Base-by-base conservation (phyloP, 2,329 filamentous ascomycete genomes). In the Penicillium sclerotigenum region DNA sequence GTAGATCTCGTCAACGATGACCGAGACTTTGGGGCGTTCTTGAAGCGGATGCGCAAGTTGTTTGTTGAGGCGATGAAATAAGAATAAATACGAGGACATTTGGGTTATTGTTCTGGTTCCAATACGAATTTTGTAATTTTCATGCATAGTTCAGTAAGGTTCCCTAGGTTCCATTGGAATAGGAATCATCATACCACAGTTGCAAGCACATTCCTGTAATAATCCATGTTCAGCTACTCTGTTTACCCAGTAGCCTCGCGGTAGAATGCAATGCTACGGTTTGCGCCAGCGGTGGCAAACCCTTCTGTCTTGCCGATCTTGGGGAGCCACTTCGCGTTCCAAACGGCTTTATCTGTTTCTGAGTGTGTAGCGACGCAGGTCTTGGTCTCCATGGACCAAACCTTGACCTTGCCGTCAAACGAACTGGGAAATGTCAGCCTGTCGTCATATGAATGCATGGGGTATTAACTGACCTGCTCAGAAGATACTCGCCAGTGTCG, bases 391-490 rank as follows among this genome's bases (percentile, higher is more conserved):
- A 97, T 84, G 29, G 90, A 93, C 94, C 94, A 99, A 29, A 97
- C 89, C 75, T 96, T 97, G 58, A 89, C 90, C 74, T 96, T 97
- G 36, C 94, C 93, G 69, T 97, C 92, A 72, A 95, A 91, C 1
- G 89, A 86, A 46, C 82, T 84, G 55, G 24, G 5, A 42, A n/a
- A 18, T n/a, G 48, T 68, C 52, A 69, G 58, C 28, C 40, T n/a
- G 38, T 18, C 37, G 16, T 29, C 7, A 20, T 37, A 11, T 2
- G 22, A 34, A 18, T 29, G 14, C 10, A 29, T 22, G 24, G 14
- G 20, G 52, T 29, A 31, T 36, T 14, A n/a, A 69, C 80, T 61
- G 73, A 84, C 79, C 91, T 90, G 68, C 89, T 95, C 3, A 97
- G 80, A 13, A 99, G 79, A 72, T 90, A 96, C 75, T 97, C 93